Percentiles rank a stretch among this genome's conserved stretches.
Conservation (phyloP, 805 yeast genomes). For the Kregervanrija delftensis region DNA sequence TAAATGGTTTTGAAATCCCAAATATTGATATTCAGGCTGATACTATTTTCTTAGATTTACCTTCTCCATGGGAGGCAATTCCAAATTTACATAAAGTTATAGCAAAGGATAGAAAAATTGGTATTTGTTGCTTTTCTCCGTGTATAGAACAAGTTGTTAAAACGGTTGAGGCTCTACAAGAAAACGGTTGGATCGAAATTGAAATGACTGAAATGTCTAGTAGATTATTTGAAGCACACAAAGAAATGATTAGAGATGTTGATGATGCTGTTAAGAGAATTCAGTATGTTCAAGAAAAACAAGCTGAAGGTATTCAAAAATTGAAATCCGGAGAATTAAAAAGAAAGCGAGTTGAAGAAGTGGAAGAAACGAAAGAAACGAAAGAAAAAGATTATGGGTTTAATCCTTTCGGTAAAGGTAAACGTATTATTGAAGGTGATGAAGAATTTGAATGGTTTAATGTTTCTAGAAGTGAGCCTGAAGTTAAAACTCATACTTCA, state of each 20-base stretch:
- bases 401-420: slow-evolving; percentile 92
- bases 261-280: slow-evolving; percentile 77
- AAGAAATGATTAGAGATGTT: slow-evolving; percentile 75
- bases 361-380: slow-evolving; percentile 7
- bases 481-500: slow-evolving; percentile 89
- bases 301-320: slow-evolving; percentile 56
- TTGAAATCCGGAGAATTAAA: slow-evolving; percentile 10
- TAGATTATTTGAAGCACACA: slow-evolving; percentile 77
- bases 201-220: slow-evolving; percentile 92
- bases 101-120: slow-evolving; percentile 44
- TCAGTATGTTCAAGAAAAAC: slow-evolving; percentile 71
- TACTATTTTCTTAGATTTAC: slow-evolving; percentile 82
- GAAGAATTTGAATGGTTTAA: slow-evolving; percentile 69
- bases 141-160: slow-evolving; percentile 95
- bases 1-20: slow-evolving; percentile 65
- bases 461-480: slow-evolving; percentile 79
- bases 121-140: slow-evolving; percentile 93
- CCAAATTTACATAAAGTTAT: slow-evolving; percentile 61
- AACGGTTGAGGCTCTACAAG: slow-evolving; percentile 69
- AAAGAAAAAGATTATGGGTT: slow-evolving; percentile 41
- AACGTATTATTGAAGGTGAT: slow-evolving; percentile 84
- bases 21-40: slow-evolving; percentile 47
- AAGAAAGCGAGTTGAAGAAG: slow-evolving; percentile 9
- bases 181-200: slow-evolving; percentile 73
- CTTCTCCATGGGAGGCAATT: slow-evolving; percentile 96